Base-by-base conservation (phyloP, 306 rosid species). In the Cicer pinnatifidum region DNA sequence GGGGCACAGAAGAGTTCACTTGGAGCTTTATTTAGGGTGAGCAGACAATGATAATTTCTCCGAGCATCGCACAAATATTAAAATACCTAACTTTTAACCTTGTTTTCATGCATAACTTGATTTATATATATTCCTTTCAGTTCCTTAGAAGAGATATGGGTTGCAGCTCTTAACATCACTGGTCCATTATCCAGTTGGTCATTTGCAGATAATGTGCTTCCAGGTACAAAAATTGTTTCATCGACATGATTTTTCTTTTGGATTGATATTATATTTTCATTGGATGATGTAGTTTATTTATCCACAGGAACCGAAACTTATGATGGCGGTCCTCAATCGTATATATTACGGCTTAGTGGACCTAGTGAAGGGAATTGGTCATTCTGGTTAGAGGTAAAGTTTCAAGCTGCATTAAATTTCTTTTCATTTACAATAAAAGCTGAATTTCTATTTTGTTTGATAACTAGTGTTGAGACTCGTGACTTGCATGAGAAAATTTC, bases 111-210 rank as follows among this genome's bases (percentile, higher is more conserved):
- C 43, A 13, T 50, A 57, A 69, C 63, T 68, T 23, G 43, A 54
- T 80, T 43, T 33, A 51, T 77, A 63, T 33, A 51, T 77, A 63
- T 80, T 74, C 69, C 65, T 82, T 66, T 73, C 85, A 94, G 96
- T 66, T 88, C 99, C 75, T 76, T 91, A 40, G 84, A 89, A 86
- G 99, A 94, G 86, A 80, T 94, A 51, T 91, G 99, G 99, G 97
- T 88, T 78, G 69, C 97, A 0, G 97, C 88, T 81, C 87, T 94
- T 51, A 94, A 94, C 76, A 87, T 94, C 74, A 94, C 99, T 6
- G 99, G 99, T 72, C 99, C 97, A 64, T 85, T 94, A 88, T 89
- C 96, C n/a, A 82, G 84, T 80, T 94, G 99, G 99, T 94, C 99
- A 74, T 91, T 94, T 83, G 96, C 97, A 52, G 96, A 91, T 64